phyloP scores from a whole-genome alignment of 352 stramenopile genomes.

The Globisporangium cylindrosporum region DNA sequence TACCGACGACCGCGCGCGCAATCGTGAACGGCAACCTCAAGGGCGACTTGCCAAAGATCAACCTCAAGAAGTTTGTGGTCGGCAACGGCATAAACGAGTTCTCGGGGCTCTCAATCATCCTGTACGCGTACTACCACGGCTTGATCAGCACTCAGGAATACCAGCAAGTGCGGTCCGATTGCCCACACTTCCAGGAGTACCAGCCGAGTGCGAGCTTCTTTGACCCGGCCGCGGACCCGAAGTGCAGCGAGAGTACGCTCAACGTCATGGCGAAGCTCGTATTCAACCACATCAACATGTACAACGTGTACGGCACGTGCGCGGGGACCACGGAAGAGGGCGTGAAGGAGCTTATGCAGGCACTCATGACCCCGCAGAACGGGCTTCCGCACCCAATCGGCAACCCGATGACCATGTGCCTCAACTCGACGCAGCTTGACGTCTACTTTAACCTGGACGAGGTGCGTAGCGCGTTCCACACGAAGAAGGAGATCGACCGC shows the following conservation, averaged over 20 bases:
- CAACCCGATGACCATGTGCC: slow-evolving; percentile 26
- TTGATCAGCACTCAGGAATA: slow-evolving; percentile 37
- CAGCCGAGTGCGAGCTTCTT: slow-evolving; percentile 23
- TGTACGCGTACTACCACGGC: slow-evolving; percentile 57
- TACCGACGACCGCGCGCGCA: slow-evolving; percentile 48
- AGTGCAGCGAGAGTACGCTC: slow-evolving; percentile 29
- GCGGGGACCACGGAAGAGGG: slow-evolving; percentile 19
- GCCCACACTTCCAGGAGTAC: slow-evolving; percentile 25
- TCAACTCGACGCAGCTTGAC: slow-evolving; percentile 19
- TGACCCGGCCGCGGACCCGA: slow-evolving; percentile 13
- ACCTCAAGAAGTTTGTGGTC: slow-evolving; percentile 61
- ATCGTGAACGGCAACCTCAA: slow-evolving; percentile 45
- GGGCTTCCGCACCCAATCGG: slow-evolving; percentile 24
- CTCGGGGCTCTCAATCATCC: slow-evolving; percentile 21
- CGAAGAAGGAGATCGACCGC: slow-evolving; percentile 20
- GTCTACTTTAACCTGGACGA: slow-evolving; percentile 47
- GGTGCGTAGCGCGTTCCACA: slow-evolving; percentile 59
- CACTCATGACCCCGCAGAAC: slow-evolving; percentile 40
- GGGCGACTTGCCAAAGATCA: slow-evolving; percentile 23
- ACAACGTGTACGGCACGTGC: slow-evolving; percentile 25
- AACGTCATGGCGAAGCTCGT: slow-evolving; percentile 23
- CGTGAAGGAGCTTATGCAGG: slow-evolving; percentile 39
- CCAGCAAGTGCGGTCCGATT: slow-evolving; percentile 14
- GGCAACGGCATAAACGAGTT: slow-evolving; percentile 65
- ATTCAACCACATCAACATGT: slow-evolving; percentile 21